Evolutionary conservation across 768 basidiomycete genomes (phyloP).

Genomic region (Calocera cornea): DNA sequence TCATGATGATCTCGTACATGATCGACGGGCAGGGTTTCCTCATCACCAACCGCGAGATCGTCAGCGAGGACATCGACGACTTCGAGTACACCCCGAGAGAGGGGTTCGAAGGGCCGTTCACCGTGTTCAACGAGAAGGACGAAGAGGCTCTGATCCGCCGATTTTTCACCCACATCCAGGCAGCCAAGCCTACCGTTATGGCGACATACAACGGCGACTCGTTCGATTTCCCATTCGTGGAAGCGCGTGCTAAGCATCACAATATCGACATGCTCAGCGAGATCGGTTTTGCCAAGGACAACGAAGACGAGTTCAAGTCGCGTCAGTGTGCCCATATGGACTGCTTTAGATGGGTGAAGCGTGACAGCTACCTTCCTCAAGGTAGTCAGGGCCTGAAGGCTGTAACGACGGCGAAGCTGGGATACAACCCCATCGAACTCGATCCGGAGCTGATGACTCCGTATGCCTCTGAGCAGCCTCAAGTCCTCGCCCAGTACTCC

Average conservation of each 20-base stretch:
- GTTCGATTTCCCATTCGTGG: constrained; percentile 97
- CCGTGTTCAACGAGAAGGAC: constrained; percentile 83
- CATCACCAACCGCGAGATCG: constrained; percentile 95
- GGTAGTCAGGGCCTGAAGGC: constrained; percentile 98
- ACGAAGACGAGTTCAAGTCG: constrained; percentile 91
- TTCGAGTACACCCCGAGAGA: constrained; percentile 99
- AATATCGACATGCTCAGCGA: constrained; percentile 96
- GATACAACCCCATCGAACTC: constrained; percentile 91
- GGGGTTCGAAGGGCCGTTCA: constrained; percentile 94
- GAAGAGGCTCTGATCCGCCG: constrained; percentile 72
- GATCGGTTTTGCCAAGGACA: constrained; percentile 81
- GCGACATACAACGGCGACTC: constrained; percentile 98
- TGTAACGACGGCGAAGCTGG: constrained; percentile 88
- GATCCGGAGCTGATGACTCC: constrained; percentile 99
- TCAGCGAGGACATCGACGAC: constrained; percentile 93
- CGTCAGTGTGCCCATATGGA: constrained; percentile 94
- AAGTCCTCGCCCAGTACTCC: constrained; percentile 88
- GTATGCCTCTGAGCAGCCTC: constrained; percentile 96
- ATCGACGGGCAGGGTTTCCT: constrained; percentile 94
- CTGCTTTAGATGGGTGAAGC: constrained; percentile 98
- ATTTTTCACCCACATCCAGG: constrained; percentile 90
- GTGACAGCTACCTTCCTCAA: constrained; percentile 95
- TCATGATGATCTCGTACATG: constrained; percentile 99
- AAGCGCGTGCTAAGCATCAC: constrained; percentile 66
- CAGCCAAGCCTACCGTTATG: constrained; percentile 90